Conservation (phyloP, 805 yeast genomes). For the Lipomyces sp. region DNA sequence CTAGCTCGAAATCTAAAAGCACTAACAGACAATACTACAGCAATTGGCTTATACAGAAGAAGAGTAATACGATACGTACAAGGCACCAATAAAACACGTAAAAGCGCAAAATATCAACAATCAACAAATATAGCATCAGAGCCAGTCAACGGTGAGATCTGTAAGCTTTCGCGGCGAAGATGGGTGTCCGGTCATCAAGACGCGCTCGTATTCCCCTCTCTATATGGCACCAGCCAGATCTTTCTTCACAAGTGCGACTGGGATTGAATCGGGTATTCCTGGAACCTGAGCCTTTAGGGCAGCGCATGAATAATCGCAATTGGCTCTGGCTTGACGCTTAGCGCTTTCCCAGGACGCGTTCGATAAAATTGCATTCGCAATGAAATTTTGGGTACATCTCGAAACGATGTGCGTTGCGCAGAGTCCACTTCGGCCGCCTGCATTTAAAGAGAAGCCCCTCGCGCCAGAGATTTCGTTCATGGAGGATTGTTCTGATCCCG, state of each 20-base stretch:
- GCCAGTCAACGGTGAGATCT: background rate
- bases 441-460: background rate
- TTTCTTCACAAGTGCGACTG: background rate
- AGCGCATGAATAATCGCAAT: slow-evolving; percentile 44
- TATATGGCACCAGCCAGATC: background rate
- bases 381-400: background rate
- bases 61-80: too few species aligned
- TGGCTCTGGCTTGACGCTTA: background rate
- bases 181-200: background rate
- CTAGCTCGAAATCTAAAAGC: too few species aligned
- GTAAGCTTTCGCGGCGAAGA: background rate
- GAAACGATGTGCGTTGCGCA: background rate
- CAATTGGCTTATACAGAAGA: too few species aligned
- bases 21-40: too few species aligned
- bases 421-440: background rate
- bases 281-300: too few species aligned
- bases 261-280: background rate
- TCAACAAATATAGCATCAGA: too few species aligned
- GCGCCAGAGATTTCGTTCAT: too few species aligned
- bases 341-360: background rate
- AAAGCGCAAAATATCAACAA: too few species aligned
- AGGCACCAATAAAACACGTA: too few species aligned
- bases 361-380: background rate
- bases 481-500: too few species aligned
- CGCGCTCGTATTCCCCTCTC: background rate